phyloP scores from a whole-genome alignment of 2,329 filamentous ascomycete species.

The Parastagonospora nodorum region DNA sequence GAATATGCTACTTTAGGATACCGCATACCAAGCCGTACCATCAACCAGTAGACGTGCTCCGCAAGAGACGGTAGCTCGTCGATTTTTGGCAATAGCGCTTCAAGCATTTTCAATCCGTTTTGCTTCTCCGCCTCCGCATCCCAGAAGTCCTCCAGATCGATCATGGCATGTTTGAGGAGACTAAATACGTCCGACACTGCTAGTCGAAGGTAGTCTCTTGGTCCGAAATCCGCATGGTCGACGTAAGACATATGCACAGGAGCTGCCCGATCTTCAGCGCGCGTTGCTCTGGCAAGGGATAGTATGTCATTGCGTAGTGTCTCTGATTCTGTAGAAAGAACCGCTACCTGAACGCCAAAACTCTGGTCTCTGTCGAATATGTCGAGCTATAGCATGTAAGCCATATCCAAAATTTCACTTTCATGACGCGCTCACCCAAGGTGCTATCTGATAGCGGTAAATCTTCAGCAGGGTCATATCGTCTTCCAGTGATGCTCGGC shows the following conservation, averaged over 20 bases:
- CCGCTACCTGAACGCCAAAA: conserved; percentile 58
- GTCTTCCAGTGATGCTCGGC: conserved; percentile 2
- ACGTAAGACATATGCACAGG: neutral
- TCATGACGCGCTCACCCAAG: conserved; percentile 49
- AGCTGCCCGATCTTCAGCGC: neutral
- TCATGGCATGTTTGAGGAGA: conserved; percentile 2
- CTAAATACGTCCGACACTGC: conserved; percentile 8
- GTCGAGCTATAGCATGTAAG: conserved; percentile 51
- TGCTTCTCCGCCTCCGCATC: neutral
- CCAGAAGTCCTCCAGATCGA: conserved; percentile 17
- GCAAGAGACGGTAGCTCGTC: conserved; percentile 3
- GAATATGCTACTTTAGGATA: neutral
- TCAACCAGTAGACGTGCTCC: conserved; percentile 20
- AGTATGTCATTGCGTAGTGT: neutral
- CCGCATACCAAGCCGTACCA: conserved; percentile 22
- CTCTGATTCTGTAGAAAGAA: conserved; percentile 48
- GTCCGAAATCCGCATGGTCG: neutral
- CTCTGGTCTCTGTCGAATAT: conserved; percentile 61
- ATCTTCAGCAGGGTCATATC: conserved; percentile 47
- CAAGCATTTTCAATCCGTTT: conserved; percentile 1
- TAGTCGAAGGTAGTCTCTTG: conserved; percentile 7
- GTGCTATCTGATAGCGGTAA: conserved; percentile 60
- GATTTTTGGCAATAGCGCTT: conserved; percentile 9
- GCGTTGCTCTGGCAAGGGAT: neutral
- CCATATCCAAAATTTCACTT: neutral